Conservation (phyloP, 202 grass and related monocot species). For the Schoenoplectus triqueter region DNA sequence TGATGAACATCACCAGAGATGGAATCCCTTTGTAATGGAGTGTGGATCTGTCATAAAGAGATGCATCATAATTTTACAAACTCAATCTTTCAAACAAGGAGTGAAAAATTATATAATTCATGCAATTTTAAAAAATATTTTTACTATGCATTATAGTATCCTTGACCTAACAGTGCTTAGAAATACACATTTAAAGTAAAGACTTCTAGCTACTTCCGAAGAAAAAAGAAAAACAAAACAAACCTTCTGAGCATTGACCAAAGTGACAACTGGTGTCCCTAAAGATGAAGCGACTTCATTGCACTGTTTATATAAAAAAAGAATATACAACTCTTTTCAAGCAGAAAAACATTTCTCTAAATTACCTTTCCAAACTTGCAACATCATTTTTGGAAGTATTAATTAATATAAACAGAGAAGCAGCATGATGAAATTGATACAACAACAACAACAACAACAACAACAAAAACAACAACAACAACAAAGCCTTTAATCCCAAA, state of each 20-base stretch:
- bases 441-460: too few relatives aligned
- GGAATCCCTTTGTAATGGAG: background rate
- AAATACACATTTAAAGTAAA: background rate
- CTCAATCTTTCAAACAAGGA: background rate
- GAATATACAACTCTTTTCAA: background rate
- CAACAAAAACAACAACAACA: too few relatives aligned
- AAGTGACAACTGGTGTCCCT: background rate
- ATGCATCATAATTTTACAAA: conserved; percentile 1
- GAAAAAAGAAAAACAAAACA: background rate
- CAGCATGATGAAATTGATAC: too few relatives aligned
- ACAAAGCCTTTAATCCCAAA: too few relatives aligned
- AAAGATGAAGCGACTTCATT: conserved; percentile 4
- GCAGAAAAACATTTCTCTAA: background rate
- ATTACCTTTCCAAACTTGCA: background rate
- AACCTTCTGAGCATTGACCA: background rate
- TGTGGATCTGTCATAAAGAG: background rate
- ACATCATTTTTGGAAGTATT: background rate
- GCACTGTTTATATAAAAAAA: background rate
- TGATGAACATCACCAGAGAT: background rate
- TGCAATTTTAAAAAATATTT: background rate
- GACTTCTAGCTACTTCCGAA: background rate
- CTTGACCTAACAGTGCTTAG: background rate
- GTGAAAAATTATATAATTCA: background rate
- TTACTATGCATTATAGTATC: background rate
- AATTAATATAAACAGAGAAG: background rate